Base-by-base conservation (phyloP, 345 rosid species). In the Linum usitatissimum region DNA sequence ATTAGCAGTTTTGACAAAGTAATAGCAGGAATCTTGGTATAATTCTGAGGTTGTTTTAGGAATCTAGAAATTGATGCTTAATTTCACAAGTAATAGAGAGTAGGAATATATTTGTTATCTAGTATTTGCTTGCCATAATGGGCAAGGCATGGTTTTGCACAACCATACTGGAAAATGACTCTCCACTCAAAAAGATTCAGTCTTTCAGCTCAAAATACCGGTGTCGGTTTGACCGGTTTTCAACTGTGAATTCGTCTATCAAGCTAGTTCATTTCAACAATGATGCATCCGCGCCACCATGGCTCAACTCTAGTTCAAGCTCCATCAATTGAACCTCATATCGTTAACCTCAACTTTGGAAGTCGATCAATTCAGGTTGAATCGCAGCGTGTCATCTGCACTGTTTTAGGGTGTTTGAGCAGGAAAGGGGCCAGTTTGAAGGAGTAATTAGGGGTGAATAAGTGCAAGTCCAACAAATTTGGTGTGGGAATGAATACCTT, bases 401-500 rank as follows among this genome's bases (percentile, higher is more conserved):
- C 3, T 6, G 3, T 31, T 2, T 31, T 6, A 31, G 5, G 10
- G 49, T 42, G 49, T 42, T 9, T 13, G 10, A 42, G 49, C 49
- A 42, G 12, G 10, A 42, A 42, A 42, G 15, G 15, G 49, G n/a
- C n/a, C n/a, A n/a, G n/a, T n/a, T n/a, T n/a, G 2, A 9, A 14
- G 49, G 15, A 42, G 49, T 9, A 42, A 42, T 14, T 42, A 3
- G 49, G 10, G 49, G 49, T 9, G 49, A 42, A 42, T 42, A 45
- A 45, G 51, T 45, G 51, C 51, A 45, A 45, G 51, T 45, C 51
- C 51, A 45, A 45, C 51, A 45, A 45, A 45, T 45, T 45, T 45
- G 51, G 51, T 45, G 51, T 4, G 51, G 51, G 15, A 45, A 45
- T 45, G 51, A 45, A 45, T 45, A 17, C 17, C 14, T 3, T 45